These are phyloP conservation scores for Trichoderma sp. DNA, from an alignment of 2,329 filamentous ascomycete genomes.

Conservation along the genomic window DNA sequence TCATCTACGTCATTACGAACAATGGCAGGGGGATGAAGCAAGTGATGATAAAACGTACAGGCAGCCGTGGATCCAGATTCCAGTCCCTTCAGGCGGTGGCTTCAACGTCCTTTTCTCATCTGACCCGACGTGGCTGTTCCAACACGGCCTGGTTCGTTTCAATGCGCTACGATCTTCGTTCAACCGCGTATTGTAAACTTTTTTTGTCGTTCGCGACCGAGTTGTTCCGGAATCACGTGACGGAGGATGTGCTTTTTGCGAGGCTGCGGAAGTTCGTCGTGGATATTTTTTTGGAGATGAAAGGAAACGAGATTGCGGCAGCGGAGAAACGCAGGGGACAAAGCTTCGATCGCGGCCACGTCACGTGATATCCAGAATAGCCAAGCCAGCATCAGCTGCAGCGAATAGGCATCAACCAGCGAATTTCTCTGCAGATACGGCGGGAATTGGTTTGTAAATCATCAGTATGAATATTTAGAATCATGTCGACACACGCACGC, in stretches of 20 bases:
- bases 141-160: conserved; percentile 25
- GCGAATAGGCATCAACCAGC: not conserved
- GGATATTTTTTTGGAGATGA: conserved; percentile 20
- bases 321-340: conserved; percentile 27
- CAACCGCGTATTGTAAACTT: conserved; percentile 17
- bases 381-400: not conserved
- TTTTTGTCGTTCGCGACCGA: conserved; percentile 31
- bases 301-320: conserved; percentile 20
- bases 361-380: conserved; percentile 36
- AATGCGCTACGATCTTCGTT: conserved; percentile 25
- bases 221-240: conserved; percentile 38
- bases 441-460: not conserved
- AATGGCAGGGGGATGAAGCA: conserved; percentile 19
- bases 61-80: conserved; percentile 34
- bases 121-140: conserved; percentile 28
- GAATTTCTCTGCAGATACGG: not conserved
- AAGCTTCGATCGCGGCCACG: conserved; percentile 15
- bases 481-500: not conserved
- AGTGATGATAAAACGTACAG: conserved; percentile 32
- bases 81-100: conserved; percentile 31
- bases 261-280: conserved; percentile 24
- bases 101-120: conserved; percentile 33
- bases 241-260: conserved; percentile 5
- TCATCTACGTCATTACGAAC: conserved; percentile 31
- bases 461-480: not conserved